Evolutionary conservation across 73 alveolate genomes (phyloP).

Genomic region (Paramecium octaurelia): DNA sequence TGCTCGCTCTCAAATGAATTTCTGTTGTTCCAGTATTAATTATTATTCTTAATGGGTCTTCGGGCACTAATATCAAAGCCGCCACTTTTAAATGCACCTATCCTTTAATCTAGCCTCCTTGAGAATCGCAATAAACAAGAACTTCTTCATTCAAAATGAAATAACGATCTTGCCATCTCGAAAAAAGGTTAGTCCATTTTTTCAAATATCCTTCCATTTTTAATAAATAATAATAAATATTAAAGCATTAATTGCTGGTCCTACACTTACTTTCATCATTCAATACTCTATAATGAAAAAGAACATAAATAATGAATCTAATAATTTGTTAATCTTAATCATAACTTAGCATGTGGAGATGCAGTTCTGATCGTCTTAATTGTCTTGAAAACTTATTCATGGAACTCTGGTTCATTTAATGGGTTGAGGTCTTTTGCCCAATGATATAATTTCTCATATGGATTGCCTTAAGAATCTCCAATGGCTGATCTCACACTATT

Average conservation of each 20-base stretch:
- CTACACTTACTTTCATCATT: background rate
- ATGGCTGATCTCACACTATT: slow-evolving; percentile 53
- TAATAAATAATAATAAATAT: background rate
- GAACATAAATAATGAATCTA: background rate
- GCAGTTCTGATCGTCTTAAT: slow-evolving; percentile 53
- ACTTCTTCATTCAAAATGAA: slow-evolving; percentile 61
- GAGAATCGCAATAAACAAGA: slow-evolving; percentile 57
- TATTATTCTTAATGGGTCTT: slow-evolving; percentile 60
- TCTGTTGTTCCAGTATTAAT: slow-evolving; percentile 62
- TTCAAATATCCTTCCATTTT: slow-evolving; percentile 70
- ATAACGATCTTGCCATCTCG: slow-evolving; percentile 71
- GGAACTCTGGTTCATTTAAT: slow-evolving; percentile 47
- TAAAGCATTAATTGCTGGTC: background rate
- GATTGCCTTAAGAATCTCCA: slow-evolving; percentile 54
- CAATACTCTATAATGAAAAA: background rate
- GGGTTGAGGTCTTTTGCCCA: slow-evolving; percentile 58
- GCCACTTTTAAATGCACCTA: slow-evolving; percentile 61
- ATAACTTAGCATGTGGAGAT: slow-evolving; percentile 10
- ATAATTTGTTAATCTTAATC: background rate
- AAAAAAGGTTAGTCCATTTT: slow-evolving; percentile 62
- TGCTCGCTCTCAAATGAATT: slow-evolving; percentile 54
- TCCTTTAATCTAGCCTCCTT: slow-evolving; percentile 63
- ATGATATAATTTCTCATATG: slow-evolving; percentile 49
- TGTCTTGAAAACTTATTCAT: slow-evolving; percentile 19
- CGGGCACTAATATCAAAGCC: slow-evolving; percentile 50